These are phyloP conservation scores for Saccharomycopsis vini DNA, from an alignment of 805 yeast species.

Conservation along the genomic window DNA sequence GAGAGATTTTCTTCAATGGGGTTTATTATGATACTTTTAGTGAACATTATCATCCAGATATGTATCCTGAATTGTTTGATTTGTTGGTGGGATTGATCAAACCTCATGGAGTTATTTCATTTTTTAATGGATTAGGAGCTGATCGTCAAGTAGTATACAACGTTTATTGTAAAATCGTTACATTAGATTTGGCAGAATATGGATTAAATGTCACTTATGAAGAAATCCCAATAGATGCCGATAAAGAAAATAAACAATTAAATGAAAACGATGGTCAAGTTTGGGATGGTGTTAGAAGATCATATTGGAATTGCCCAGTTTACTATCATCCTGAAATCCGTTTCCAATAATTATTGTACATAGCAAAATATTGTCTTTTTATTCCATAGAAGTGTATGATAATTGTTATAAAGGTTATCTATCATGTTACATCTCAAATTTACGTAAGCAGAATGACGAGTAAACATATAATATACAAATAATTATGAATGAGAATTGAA, in stretches of 20 bases:
- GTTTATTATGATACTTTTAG: slow-evolving; percentile 91
- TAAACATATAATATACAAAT: too few relatives aligned
- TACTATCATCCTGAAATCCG: slow-evolving; percentile 59
- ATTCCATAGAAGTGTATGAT: too few relatives aligned
- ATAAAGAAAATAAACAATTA: slow-evolving; percentile 30
- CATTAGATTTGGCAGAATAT: slow-evolving; percentile 67
- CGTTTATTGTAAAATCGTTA: slow-evolving; percentile 77
- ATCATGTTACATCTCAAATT: too few relatives aligned
- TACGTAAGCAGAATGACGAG: too few relatives aligned
- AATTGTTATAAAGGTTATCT: too few relatives aligned
- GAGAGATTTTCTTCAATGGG: slow-evolving; percentile 70
- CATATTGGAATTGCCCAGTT: slow-evolving; percentile 62
- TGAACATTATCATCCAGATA: slow-evolving; percentile 74
- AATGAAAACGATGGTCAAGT: slow-evolving; percentile 27
- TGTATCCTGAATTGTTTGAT: slow-evolving; percentile 73
- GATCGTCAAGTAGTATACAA: slow-evolving; percentile 69
- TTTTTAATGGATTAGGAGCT: slow-evolving; percentile 87
- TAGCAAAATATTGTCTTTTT: too few relatives aligned
- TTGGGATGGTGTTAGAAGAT: slow-evolving; percentile 54
- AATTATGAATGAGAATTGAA: too few relatives aligned
- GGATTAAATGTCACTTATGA: slow-evolving; percentile 61
- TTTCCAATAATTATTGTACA: slow-evolving; percentile 28
- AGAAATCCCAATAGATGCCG: slow-evolving; percentile 31
- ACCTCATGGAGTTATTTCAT: slow-evolving; percentile 78
- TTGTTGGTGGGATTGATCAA: slow-evolving; percentile 70